Evolutionary conservation across 305 asterid genomes (phyloP).

Genomic region (Ilex paraguariensis): DNA sequence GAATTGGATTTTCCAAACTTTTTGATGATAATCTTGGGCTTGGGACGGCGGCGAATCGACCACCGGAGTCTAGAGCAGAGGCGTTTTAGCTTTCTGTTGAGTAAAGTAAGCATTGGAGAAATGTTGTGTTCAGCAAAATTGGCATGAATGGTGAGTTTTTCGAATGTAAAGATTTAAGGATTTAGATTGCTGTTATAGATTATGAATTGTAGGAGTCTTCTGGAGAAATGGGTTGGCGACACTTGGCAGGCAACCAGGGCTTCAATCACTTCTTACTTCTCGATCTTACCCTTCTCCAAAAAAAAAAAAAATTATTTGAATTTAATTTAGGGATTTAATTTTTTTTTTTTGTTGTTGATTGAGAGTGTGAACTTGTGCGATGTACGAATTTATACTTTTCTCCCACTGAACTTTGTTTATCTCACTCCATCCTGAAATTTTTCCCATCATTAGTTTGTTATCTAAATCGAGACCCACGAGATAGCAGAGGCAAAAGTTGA

Average conservation of each 20-base stretch:
- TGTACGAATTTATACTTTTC: too few relatives aligned
- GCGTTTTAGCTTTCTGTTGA: constrained; percentile 51
- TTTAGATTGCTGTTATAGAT: constrained; percentile 18
- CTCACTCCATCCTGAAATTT: too few relatives aligned
- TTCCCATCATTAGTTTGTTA: too few relatives aligned
- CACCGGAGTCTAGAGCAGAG: constrained; percentile 52
- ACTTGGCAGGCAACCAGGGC: constrained; percentile 17
- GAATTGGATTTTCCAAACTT: constrained; percentile 55
- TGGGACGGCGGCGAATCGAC: constrained; percentile 56
- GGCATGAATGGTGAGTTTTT: not conserved
- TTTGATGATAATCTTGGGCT: constrained; percentile 46
- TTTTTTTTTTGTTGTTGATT: not conserved
- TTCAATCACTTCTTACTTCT: not conserved
- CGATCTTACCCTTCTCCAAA: too few relatives aligned
- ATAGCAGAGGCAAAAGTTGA: too few relatives aligned
- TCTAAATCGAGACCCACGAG: too few relatives aligned
- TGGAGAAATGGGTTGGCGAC: constrained; percentile 21
- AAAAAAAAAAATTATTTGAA: not conserved
- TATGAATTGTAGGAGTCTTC: constrained; percentile 21
- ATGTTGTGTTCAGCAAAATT: not conserved
- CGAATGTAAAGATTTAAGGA: constrained; percentile 16
- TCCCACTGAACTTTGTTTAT: too few relatives aligned
- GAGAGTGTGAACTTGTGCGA: too few relatives aligned
- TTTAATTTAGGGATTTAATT: not conserved
- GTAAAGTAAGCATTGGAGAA: constrained; percentile 37